Evolutionary conservation across 2,329 filamentous ascomycete genomes (phyloP), one percentile per base, ranked within the genome.

Genomic region (Macrophomina tecta): DNA sequence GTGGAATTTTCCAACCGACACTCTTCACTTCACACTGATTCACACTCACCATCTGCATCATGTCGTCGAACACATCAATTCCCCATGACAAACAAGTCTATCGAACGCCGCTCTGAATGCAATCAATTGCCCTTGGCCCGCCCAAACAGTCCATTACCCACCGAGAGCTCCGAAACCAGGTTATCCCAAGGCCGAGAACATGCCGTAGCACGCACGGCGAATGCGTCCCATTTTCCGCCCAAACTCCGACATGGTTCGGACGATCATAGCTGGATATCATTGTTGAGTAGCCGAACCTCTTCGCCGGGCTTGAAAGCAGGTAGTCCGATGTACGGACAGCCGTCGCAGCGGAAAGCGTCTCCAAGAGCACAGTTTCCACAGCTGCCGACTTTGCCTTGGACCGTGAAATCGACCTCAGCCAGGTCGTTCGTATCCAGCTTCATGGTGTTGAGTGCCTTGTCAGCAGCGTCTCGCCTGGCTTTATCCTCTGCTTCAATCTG

Each of bases 291-390:
- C 75, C 89, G 86, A 61, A 98, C 93, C 82, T 98, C 93, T 83
- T 99, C 94, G 16, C 95, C 95, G 3, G 93, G 93, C 84, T 97
- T 97, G 84, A 99, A 99, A 4, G 95, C 91, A 14, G 95, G 95
- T 72, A 99, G 85, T 4, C 94, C 94, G 73, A 97, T 91, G 76
- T 95, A 97, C 1, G 94, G 94, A 74, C 90, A 92, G 2, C 87
- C 85, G 71, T 86, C 84, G 70, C 85, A 87, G 23, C 85, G 77
- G 74, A 85, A 86, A 0, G 95, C 94, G 79, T 98, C 94, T 61
- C 95, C 95, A 16, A 99, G 85, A 34, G 93, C 91, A 80, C 95
- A 98, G 80, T 94, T 97, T 34, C 93, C 93, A 78, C 95, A 99
- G 18, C 92, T 96, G 65, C 95, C 94, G 5, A 94, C 92, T 83